Evolutionary conservation across 2,329 filamentous ascomycete species (phyloP).

Genomic region (Trichoderma simmonsii): DNA sequence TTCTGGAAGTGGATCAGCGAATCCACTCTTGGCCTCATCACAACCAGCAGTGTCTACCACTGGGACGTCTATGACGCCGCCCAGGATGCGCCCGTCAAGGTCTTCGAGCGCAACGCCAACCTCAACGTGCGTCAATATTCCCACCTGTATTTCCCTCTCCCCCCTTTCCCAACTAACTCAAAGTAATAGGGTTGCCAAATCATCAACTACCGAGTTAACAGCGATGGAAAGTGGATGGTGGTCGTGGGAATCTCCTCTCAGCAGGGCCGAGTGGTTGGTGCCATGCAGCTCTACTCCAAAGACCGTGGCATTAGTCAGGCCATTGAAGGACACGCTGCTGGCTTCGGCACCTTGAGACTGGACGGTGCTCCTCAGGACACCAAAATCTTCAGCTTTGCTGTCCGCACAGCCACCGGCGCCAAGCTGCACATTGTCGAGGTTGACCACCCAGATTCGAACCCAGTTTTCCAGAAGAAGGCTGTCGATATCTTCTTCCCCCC

Average conservation of each 20-base stretch:
- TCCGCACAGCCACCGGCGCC: constrained; percentile 81
- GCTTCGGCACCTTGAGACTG: constrained; percentile 84
- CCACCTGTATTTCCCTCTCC: background rate
- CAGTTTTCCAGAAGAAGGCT: constrained; percentile 88
- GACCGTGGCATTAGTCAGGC: constrained; percentile 96
- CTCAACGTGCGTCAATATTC: constrained; percentile 61
- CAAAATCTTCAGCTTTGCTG: constrained; percentile 95
- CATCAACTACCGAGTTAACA: constrained; percentile 97
- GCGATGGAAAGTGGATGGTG: constrained; percentile 97
- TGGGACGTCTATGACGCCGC: constrained; percentile 92
- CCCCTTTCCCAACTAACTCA: background rate
- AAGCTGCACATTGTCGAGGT: constrained; percentile 98
- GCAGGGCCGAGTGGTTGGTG: constrained; percentile 87
- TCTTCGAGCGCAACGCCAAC: constrained; percentile 92
- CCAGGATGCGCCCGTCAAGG: constrained; percentile 77
- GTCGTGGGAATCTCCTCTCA: constrained; percentile 94
- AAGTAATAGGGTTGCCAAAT: constrained; percentile 80
- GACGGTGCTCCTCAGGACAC: constrained; percentile 88
- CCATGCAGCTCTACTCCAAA: constrained; percentile 95
- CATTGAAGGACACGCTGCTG: constrained; percentile 94
- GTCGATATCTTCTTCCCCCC: constrained; percentile 97
- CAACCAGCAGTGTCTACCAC: constrained; percentile 87
- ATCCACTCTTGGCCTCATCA: constrained; percentile 82
- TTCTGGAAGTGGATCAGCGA: constrained; percentile 99
- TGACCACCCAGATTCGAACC: constrained; percentile 86